Percentiles rank a stretch among this genome's conserved stretches.
phyloP scores from a whole-genome alignment of 1,284 basidiomycete genomes.

The Neotropicomus parvogracilis region DNA sequence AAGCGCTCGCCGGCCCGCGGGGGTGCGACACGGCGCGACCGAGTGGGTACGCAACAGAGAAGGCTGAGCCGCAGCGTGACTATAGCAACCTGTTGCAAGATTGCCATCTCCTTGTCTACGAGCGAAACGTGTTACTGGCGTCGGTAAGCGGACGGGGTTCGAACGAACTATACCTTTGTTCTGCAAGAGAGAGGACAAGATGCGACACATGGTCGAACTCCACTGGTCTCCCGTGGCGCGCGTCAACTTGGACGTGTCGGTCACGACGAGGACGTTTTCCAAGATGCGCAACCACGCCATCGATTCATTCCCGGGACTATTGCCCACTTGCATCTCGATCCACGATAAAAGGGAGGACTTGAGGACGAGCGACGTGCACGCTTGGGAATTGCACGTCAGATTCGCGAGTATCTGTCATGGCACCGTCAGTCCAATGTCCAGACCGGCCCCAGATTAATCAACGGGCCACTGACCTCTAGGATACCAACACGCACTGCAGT shows the following conservation, averaged over 20 bases:
- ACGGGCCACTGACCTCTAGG: constrained; percentile 52
- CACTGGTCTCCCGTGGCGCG: constrained; percentile 53
- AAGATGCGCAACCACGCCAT: constrained; percentile 66
- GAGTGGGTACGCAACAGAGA: too few species aligned
- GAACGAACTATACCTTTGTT: constrained; percentile 16
- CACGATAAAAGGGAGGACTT: constrained; percentile 70
- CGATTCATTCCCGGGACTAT: constrained; percentile 35
- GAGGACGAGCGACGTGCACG: constrained; percentile 64
- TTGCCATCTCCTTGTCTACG: constrained; percentile 20
- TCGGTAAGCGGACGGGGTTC: background rate
- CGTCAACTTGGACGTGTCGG: constrained; percentile 42
- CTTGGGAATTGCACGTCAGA: constrained; percentile 63
- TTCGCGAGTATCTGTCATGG: constrained; percentile 64
- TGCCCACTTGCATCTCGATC: constrained; percentile 70
- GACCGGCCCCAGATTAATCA: background rate
- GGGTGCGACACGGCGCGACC: too few species aligned
- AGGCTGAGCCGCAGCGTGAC: constrained; percentile 24
- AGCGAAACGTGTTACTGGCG: background rate
- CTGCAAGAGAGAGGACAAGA: constrained; percentile 43
- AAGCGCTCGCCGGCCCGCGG: too few species aligned
- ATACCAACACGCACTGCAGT: constrained; percentile 51
- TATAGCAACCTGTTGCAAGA: constrained; percentile 19
- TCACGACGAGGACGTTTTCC: constrained; percentile 57
- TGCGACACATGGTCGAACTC: constrained; percentile 51
- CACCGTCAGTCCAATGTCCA: background rate